Evolutionary conservation across 2,329 filamentous ascomycete genomes (phyloP), one percentile per base, ranked within the genome.

Genomic region (Exophiala spinifera): DNA sequence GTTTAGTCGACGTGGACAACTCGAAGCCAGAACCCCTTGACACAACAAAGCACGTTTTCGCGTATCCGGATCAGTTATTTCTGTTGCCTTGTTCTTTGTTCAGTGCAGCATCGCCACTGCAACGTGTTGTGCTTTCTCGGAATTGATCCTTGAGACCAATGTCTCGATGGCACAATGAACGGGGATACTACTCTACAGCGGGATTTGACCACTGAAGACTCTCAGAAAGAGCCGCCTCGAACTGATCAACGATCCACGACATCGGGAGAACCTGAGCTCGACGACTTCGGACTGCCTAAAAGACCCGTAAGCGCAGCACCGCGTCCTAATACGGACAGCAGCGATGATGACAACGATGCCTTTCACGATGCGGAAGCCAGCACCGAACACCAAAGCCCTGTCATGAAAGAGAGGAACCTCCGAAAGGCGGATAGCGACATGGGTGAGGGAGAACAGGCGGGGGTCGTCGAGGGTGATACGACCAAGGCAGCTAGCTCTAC

Each of bases 261-360:
- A 13, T 10, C 46, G n/a, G 47, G 42, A n/a, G 23, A 37, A 23
- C 21, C 39, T 15, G 82, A 86, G 64, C 72, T 84, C 55, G 86
- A 89, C 68, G 86, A 89, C 61, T 89, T 89, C 67, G 86, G 86
- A 47, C 72, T 89, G 60, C 85, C 85, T 15, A 79, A 86, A 58
- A 77, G 76, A 48, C 59, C 53, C n/a, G 46, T 55, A 19, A 54
- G 33, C 34, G 34, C 17, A 20, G 21, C 31, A 14, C 55, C 11
- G 28, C 51, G 33, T 36, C 20, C 40, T 5, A 40, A 51, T 13
- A 45, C 49, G 33, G 60, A 65, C 46, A 72, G 74, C 42, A 70
- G 69, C 45, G 73, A 73, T 40, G 70, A 71, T 37, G 72, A 76
- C 36, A 66, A 71, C 28, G 63, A 61, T 36, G 56, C 56, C 58